phyloP scores from a whole-genome alignment of 2,329 filamentous ascomycete genomes.

The Waltergamsia citrina region DNA sequence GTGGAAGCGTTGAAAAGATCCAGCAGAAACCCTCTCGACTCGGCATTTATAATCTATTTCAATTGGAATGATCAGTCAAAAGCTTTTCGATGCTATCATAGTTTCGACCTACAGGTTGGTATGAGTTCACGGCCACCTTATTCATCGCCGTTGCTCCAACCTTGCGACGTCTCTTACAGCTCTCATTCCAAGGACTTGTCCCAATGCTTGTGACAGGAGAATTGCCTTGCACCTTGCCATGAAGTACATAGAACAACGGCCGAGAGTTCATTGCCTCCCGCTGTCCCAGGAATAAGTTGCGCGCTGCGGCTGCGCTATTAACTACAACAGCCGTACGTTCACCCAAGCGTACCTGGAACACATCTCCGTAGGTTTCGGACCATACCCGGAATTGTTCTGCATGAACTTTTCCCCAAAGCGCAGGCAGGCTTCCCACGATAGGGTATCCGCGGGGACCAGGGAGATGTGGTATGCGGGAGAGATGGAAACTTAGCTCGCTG shows the following conservation, averaged over 20 bases:
- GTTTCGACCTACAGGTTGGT: no score
- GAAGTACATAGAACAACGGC: conserved; percentile 52
- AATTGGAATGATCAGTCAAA: no score
- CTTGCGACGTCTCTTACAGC: conserved; percentile 55
- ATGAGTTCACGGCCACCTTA: conserved; percentile 52
- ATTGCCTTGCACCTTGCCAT: conserved; percentile 49
- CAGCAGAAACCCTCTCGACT: conserved; percentile 46
- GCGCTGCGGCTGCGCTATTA: conserved; percentile 57
- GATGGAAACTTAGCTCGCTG: no score
- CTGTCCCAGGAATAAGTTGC: conserved; percentile 55
- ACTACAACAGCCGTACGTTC: conserved; percentile 54
- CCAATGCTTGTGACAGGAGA: conserved; percentile 36
- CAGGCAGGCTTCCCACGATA: conserved; percentile 7
- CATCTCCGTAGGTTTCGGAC: conserved; percentile 16
- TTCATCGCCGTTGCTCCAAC: conserved; percentile 59
- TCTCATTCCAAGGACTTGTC: conserved; percentile 61
- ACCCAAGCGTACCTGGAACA: conserved; percentile 22
- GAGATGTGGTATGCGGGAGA: conserved; percentile 5
- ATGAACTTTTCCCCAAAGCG: conserved; percentile 2
- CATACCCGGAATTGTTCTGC: conserved; percentile 17
- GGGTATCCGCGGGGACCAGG: conserved; percentile 8
- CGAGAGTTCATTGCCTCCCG: conserved; percentile 56
- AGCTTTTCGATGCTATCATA: conserved; percentile 62
- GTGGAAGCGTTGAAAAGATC: conserved; percentile 48
- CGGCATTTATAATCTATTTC: no score